Evolutionary conservation across 768 basidiomycete genomes (phyloP), one percentile per base, ranked within the genome.

Genomic region (Rhizopogon salebrosus): DNA sequence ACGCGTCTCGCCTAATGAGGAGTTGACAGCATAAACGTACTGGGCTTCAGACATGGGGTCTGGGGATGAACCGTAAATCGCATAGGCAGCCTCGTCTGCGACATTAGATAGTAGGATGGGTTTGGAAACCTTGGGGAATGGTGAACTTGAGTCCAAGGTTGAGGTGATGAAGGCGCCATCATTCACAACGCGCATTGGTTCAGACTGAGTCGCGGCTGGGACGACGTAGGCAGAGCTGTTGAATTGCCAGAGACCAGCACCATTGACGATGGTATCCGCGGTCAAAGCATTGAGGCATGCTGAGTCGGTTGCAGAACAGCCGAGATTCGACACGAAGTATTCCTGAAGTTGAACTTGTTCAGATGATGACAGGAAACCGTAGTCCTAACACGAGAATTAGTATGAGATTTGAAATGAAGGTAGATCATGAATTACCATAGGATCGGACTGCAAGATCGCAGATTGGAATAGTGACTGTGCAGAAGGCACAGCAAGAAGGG

Each of bases 401-500:
- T 27, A 18, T 24, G 35, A 6, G 11, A 16, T 23, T 37, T 10
- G 31, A 41, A 27, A 6, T 51, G 3, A 36, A 29, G 38, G 24
- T 45, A 29, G 3, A 41, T 2, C 10, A 45, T 1, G 20, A 61
- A 77, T 53, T 60, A 87, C 89, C 82, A 94, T 89, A 2, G 92
- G 88, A 62, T 94, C 93, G 0, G 90, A 92, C 50, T 95, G 91
- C 18, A 94, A 63, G 53, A 92, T 91, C 0, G 84, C 89, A 48
- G 80, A 85, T 53, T 78, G 73, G 75, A 95, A 95, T 46, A 92
- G 72, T 1, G 79, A 74, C 20, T 80, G 75, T 0, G 85, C 91
- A 3, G 83, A 80, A 3, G 92, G 88, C 3, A 75, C 74, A 11
- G 84, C 88, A 37, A 94, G 76, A 43, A 95, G 72, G 1, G 89